Evolutionary conservation across 306 rosid species (phyloP), one percentile per base, ranked within the genome.

Genomic region (Vigna radiata): DNA sequence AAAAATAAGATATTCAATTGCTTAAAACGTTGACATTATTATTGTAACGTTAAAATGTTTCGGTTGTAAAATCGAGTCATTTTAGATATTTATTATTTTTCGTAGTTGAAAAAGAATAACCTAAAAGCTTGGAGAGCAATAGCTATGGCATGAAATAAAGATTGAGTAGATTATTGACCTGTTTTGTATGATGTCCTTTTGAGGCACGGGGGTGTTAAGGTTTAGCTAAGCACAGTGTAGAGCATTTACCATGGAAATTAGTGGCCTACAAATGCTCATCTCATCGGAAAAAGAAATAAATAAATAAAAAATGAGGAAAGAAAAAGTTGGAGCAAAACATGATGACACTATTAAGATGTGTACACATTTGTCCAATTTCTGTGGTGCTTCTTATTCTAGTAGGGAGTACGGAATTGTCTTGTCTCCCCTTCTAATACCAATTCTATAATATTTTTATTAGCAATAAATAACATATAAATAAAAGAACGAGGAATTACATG

Each of bases 201-300:
- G 53, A 47, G 73, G 78, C 33, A 69, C 29, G 77, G 73, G 36
- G 25, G 23, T 62, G 85, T 70, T 82, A 72, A 56, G 82, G 82
- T 82, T 82, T 82, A 71, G 76, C 77, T 36, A 61, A 31, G 72
- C 60, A 77, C 79, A 82, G 79, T 77, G 68, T 46, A 54, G 13
- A 65, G 76, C 82, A 82, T 72, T 72, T 21, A 23, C 7, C 31
- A 12, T 65, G 59, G 33, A 81, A 81, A 62, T 62, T 70, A 29
- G 73, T 76, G 79, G 54, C 82, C 56, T 71, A 59, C 29, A 71
- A 3, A 62, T 14, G 12, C 53, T 31, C 39, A 75, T 59, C 46
- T 60, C 16, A 52, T n/a, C n/a, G n/a, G n/a, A n/a, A n/a, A 3
- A 27, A 27, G 0, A 27, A 3, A 23, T 23, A 23, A 23, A 23